Conservation (phyloP, 2,329 filamentous ascomycete genomes). For the Ilyonectria sp. region DNA sequence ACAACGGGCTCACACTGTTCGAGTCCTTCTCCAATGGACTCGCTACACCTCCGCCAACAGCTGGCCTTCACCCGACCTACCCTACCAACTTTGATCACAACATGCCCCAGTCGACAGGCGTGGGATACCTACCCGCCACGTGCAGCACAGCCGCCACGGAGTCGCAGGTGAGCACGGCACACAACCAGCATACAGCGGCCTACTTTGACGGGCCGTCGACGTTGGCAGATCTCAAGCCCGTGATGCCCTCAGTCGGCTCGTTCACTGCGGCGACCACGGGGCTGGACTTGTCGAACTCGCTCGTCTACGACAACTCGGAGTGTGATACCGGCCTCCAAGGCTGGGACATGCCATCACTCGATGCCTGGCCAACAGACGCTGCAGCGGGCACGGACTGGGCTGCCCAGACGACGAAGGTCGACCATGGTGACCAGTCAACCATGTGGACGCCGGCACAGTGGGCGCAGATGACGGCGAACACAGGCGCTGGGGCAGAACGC, state of each 20-base stretch:
- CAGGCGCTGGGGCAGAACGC: conserved; percentile 50
- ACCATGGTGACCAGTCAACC: conserved; percentile 48
- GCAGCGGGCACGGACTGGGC: conserved; percentile 53
- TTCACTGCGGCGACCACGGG: conserved; percentile 50
- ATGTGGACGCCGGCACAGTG: conserved; percentile 56
- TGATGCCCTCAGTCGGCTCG: conserved; percentile 49
- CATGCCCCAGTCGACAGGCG: conserved; percentile 49
- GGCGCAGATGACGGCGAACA: conserved; percentile 48
- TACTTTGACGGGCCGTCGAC: conserved; percentile 54
- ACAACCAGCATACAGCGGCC: conserved; percentile 38
- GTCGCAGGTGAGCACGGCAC: conserved; percentile 41
- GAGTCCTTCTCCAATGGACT: conserved; percentile 68
- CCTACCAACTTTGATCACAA: conserved; percentile 61
- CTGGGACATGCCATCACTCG: conserved; percentile 57
- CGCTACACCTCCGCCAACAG: conserved; percentile 70
- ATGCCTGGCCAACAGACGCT: conserved; percentile 51
- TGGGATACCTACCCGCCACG: conserved; percentile 51
- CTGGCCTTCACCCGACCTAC: conserved; percentile 64
- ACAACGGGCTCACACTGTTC: conserved; percentile 58
- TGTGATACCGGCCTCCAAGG: conserved; percentile 53
- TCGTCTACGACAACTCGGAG: conserved; percentile 54
- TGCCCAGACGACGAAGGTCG: conserved; percentile 50
- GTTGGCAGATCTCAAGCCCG: conserved; percentile 54
- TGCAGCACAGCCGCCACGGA: conserved; percentile 48
- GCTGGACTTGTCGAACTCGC: conserved; percentile 52